Evolutionary conservation across 163 green algal genomes (phyloP).

Genomic region (Scenedesmus sp.): DNA sequence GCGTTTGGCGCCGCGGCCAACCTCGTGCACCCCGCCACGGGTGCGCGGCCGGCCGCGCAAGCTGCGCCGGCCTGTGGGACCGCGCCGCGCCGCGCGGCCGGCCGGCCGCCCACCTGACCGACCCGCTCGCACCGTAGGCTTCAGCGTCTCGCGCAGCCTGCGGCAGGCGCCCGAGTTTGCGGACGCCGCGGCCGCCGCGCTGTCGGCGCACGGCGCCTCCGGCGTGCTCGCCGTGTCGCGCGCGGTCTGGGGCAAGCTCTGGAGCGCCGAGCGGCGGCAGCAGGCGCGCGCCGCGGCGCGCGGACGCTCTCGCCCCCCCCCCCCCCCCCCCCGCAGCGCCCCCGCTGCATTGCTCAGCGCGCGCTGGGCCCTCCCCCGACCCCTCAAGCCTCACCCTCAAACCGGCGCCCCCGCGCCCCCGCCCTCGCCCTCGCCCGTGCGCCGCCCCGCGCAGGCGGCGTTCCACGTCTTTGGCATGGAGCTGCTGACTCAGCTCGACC

Average conservation of each 20-base stretch:
- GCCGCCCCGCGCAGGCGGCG: constrained; percentile 71
- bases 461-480: constrained; percentile 99
- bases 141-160: constrained; percentile 60
- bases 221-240: constrained; percentile 40
- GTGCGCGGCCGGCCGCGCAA: constrained; percentile 29
- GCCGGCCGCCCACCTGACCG: too few relatives aligned
- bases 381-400: too few relatives aligned
- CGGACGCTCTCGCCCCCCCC: too few relatives aligned
- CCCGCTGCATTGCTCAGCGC: background rate
- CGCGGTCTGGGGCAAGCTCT: constrained; percentile 90
- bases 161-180: constrained; percentile 80
- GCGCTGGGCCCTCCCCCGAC: background rate
- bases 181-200: constrained; percentile 59
- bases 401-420: background rate
- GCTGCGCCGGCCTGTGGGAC: background rate
- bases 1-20: constrained; percentile 97
- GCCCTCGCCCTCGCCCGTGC: background rate
- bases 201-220: constrained; percentile 49
- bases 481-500: constrained; percentile 90
- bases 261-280: constrained; percentile 85
- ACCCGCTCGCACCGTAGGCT: too few relatives aligned
- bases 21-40: constrained; percentile 91
- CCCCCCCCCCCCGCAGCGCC: too few relatives aligned
- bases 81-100: constrained; percentile 34
- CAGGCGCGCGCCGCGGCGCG: constrained; percentile 59